Base-by-base conservation (phyloP, 1,284 basidiomycete species). In the Thecaphora thlaspeos region DNA sequence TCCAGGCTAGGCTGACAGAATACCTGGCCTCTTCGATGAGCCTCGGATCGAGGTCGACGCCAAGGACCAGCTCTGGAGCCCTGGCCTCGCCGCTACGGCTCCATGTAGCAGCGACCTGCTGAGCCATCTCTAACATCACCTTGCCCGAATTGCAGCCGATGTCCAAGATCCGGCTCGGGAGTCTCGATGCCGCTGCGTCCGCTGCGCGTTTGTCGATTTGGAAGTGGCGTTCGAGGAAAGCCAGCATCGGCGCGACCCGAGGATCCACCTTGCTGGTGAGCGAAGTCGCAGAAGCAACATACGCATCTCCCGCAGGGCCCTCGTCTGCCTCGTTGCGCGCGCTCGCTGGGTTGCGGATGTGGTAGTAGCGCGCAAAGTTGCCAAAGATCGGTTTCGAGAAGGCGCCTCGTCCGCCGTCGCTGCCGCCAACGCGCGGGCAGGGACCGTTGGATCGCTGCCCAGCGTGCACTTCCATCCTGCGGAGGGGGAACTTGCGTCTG, bases 331-430 rank as follows among this genome's bases (percentile, higher is more conserved):
- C 14, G 37, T 38, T 15, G 7, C 15, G 37, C 15, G 4, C 8
- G 17, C 8, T 9, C 41, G 49, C 23, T 14, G 62, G 62, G 22
- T 65, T 65, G 46, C 55, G 51, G 28, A 65, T 65, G 49, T 61
- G 54, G 32, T 65, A 61, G 52, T 65, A 65, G 11, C 62, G 44
- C 10, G 48, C 54, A 43, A 65, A 65, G 52, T 61, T 65, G 46
- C 62, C 58, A 26, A 48, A 57, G 30, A 57, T 43, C 2, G 54
- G 51, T 21, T 44, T 43, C 14, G 23, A 18, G n/a, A n/a, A n/a
- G n/a, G n/a, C n/a, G n/a, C n/a, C 26, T 28, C 26, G 26, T 28
- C 26, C 26, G 26, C 11, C 26, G 26, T 7, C 26, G 26, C 26
- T 28, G 26, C 26, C 26, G 26, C 26, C 26, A 7, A n/a, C n/a